phyloP scores from a whole-genome alignment of 495 filamentous ascomycete genomes.

The Annulohypoxylon nitens region DNA sequence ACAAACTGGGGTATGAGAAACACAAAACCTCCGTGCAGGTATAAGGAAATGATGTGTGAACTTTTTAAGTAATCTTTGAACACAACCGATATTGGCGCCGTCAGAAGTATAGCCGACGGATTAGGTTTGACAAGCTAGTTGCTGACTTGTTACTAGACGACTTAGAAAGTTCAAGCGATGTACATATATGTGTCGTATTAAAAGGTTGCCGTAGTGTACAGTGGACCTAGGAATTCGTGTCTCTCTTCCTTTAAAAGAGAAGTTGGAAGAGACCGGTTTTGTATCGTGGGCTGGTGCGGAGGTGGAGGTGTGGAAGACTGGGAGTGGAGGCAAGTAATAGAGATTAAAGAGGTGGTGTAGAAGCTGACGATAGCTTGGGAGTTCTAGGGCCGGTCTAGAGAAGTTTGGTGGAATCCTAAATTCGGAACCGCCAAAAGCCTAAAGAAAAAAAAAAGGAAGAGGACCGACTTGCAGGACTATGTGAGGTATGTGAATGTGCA shows the following conservation, averaged over 20 bases:
- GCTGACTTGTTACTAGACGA: conserved; percentile 18
- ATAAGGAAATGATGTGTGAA: conserved; percentile 39
- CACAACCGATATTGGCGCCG: conserved; percentile 27
- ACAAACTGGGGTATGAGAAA: conserved; percentile 13
- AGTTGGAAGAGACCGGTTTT: conserved; percentile 31
- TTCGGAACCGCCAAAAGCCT: conserved; percentile 34
- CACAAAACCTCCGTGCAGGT: conserved; percentile 37
- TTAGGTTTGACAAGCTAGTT: conserved; percentile 39
- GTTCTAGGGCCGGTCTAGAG: background rate
- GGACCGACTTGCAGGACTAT: conserved; percentile 7
- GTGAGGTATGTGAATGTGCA: background rate
- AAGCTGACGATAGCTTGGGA: conserved; percentile 5
- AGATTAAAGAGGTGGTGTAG: conserved; percentile 10
- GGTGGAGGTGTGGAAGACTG: conserved; percentile 16
- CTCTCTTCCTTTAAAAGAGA: conserved; percentile 8
- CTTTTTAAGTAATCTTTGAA: conserved; percentile 5
- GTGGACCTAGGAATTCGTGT: conserved; percentile 30
- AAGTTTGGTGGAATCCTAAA: conserved; percentile 18
- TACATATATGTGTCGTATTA: conserved; percentile 7
- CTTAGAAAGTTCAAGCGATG: conserved; percentile 19
- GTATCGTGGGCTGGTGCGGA: conserved; percentile 33
- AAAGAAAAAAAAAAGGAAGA: conserved; percentile 19
- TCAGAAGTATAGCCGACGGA: conserved; percentile 43
- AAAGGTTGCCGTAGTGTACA: conserved; percentile 21
- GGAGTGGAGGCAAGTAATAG: conserved; percentile 15